Evolutionary conservation across 352 stramenopile species (phyloP), one percentile per base, ranked within the genome.

Genomic region (Pythium rishiriense): DNA sequence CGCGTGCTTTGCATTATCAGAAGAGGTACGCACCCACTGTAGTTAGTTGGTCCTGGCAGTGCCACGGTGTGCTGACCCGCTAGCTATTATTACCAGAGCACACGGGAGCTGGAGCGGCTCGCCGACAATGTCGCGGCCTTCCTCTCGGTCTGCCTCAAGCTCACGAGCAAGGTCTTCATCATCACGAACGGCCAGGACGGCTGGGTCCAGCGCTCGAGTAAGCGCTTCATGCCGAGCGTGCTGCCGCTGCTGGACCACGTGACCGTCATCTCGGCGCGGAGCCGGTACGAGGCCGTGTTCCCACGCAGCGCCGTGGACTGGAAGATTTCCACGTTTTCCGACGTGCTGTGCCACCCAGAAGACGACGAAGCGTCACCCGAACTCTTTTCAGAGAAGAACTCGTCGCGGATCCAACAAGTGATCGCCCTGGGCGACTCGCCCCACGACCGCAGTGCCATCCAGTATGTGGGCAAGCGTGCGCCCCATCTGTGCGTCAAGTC

Each of bases 171-270:
- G 48, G 79, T 70, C 50, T 82, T 62, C 46, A 85, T 94, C 37
- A 75, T 94, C 62, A 94, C 85, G 10, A 92, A 92, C 53, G 83
- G 76, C 26, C 68, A 87, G 47, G 25, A 69, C 4, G 85, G 81
- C 10, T 94, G 83, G 85, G 85, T 94, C 22, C 68, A 92, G 66
- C 73, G 79, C 56, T 94, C 85, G 12, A 90, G 81, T 66, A 56
- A 76, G 70, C 83, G 81, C 52, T 94, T 94, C 54, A 37, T 94
- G 48, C 85, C 81, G 26, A 73, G 69, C 24, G 66, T 87, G 29
- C 59, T 80, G 37, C 85, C 81, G 28, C 66, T 92, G 26, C 57
- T 94, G 22, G 61, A 69, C 35, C 58, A 75, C 28, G 71, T 94
- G 53, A 85, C 75, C 5, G 72, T 94, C 60, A 73, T 91, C 22